These are phyloP conservation scores for Batkoa obscura DNA, from an alignment of 371 early-diverging fungal species.

Conservation along the genomic window DNA sequence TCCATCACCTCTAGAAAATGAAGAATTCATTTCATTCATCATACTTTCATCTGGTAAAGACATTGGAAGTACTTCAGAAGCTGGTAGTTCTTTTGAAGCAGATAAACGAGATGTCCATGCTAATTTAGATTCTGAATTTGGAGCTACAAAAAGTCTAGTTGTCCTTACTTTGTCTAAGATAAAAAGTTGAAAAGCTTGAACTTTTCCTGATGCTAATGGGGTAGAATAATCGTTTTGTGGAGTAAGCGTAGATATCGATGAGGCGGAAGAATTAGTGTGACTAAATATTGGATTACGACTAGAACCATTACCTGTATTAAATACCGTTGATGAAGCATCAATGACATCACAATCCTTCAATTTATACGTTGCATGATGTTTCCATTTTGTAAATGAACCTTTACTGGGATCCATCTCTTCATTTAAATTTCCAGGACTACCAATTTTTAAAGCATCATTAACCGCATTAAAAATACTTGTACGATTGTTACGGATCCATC, in stretches of 20 bases:
- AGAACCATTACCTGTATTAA: conserved; percentile 15
- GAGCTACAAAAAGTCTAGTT: conserved; percentile 16
- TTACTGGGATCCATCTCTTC: conserved; percentile 7
- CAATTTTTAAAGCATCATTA: conserved; percentile 15
- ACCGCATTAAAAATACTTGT: conserved; percentile 26
- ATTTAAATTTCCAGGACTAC: conserved; percentile 9
- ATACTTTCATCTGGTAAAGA: neutral
- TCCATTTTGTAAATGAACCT: conserved; percentile 47
- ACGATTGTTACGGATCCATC: conserved; percentile 24
- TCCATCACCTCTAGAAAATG: neutral
- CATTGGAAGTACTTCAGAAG: neutral
- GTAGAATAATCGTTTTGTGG: conserved; percentile 12
- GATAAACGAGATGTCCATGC: conserved; percentile 16
- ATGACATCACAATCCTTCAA: conserved; percentile 31
- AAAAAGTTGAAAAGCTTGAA: conserved; percentile 22
- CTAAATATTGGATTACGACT: conserved; percentile 22
- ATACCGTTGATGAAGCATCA: conserved; percentile 9
- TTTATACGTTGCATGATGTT: conserved; percentile 31
- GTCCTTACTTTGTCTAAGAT: conserved; percentile 9
- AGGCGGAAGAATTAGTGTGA: conserved; percentile 19
- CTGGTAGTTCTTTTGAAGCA: conserved; percentile 1
- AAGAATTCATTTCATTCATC: neutral
- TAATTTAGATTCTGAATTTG: conserved; percentile 15
- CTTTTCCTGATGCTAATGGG: conserved; percentile 15
- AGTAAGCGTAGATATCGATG: conserved; percentile 10